A percentile compares a stretch with the other conserved stretches of the same genome.
phyloP scores from a whole-genome alignment of 495 filamentous ascomycete species.

The Choiromyces venosus region DNA sequence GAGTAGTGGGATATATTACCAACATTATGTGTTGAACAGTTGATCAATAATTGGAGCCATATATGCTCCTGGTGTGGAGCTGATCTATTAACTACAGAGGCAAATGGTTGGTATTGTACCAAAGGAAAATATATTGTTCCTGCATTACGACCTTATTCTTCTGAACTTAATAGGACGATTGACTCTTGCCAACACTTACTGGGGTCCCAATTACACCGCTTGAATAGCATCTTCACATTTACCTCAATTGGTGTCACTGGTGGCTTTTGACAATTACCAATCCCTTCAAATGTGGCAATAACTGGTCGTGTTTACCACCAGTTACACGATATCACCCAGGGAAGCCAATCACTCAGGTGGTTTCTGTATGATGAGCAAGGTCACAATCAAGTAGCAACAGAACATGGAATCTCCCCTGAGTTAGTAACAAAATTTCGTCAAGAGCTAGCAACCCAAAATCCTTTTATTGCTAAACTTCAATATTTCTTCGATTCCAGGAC shows the following conservation, averaged over 20 bases:
- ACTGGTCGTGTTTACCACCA: slow-evolving; percentile 11
- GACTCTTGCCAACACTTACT: not conserved
- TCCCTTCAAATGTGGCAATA: slow-evolving; percentile 14
- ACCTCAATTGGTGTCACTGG: slow-evolving; percentile 13
- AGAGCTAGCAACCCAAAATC: slow-evolving; percentile 4
- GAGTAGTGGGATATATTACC: too few relatives aligned
- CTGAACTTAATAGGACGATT: not conserved
- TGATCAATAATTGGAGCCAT: too few relatives aligned
- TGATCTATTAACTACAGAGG: too few relatives aligned
- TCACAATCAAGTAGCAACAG: not conserved
- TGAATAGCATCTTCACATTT: slow-evolving; percentile 19
- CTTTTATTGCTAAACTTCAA: slow-evolving; percentile 9
- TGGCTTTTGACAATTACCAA: slow-evolving; percentile 8
- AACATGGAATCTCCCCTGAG: not conserved
- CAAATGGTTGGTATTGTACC: slow-evolving; percentile 14
- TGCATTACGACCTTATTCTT: not conserved
- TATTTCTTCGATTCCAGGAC: not conserved
- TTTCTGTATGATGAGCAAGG: slow-evolving; percentile 4
- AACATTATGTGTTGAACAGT: too few relatives aligned
- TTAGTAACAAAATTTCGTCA: slow-evolving; percentile 1
- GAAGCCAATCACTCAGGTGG: slow-evolving; percentile 16
- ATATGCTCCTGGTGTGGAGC: too few relatives aligned
- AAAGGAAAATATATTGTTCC: slow-evolving; percentile 10
- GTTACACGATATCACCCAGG: slow-evolving; percentile 7
- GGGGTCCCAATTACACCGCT: not conserved